A percentile compares a stretch with the other conserved stretches of the same genome.
Conservation (phyloP, 2,329 filamentous ascomycete genomes). For the Aspergillus melleus region DNA sequence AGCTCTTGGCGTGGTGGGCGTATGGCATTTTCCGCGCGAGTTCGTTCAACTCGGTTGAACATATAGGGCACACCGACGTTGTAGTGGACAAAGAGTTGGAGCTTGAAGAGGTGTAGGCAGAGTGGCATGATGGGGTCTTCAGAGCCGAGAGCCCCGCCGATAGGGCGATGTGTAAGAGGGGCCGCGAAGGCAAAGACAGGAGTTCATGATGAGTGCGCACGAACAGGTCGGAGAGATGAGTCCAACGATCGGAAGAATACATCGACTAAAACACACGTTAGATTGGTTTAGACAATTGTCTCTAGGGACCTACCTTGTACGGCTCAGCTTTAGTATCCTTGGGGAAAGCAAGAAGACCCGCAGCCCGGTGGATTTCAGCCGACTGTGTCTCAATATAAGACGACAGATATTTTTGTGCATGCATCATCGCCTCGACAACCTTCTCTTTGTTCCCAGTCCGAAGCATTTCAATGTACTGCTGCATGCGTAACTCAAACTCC, state of each 20-base stretch:
- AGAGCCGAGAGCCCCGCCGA: constrained; percentile 89
- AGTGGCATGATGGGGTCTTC: constrained; percentile 93
- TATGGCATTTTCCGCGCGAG: constrained; percentile 87
- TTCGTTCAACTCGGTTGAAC: constrained; percentile 90
- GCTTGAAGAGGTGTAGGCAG: constrained; percentile 58
- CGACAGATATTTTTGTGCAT: constrained; percentile 79
- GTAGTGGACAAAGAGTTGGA: constrained; percentile 57
- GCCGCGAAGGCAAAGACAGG: constrained; percentile 76
- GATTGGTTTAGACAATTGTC: background rate
- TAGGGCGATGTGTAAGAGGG: constrained; percentile 86
- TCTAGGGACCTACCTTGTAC: constrained; percentile 57
- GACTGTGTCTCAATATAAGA: constrained; percentile 69
- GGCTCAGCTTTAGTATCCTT: constrained; percentile 60
- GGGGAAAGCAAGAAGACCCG: constrained; percentile 75
- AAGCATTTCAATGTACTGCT: constrained; percentile 93
- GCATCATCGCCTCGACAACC: constrained; percentile 72
- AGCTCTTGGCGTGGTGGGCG: constrained; percentile 91
- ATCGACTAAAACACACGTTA: constrained; percentile 54
- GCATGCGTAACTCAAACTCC: constrained; percentile 88
- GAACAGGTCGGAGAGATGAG: constrained; percentile 74
- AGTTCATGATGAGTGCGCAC: constrained; percentile 82
- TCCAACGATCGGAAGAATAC: constrained; percentile 74
- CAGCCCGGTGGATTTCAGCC: constrained; percentile 68
- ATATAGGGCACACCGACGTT: constrained; percentile 88
- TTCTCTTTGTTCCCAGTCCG: constrained; percentile 64